Percentiles rank a stretch among this genome's conserved stretches.
Evolutionary conservation across 495 filamentous ascomycete species (phyloP).

Genomic region (Penicillium diatomitis): DNA sequence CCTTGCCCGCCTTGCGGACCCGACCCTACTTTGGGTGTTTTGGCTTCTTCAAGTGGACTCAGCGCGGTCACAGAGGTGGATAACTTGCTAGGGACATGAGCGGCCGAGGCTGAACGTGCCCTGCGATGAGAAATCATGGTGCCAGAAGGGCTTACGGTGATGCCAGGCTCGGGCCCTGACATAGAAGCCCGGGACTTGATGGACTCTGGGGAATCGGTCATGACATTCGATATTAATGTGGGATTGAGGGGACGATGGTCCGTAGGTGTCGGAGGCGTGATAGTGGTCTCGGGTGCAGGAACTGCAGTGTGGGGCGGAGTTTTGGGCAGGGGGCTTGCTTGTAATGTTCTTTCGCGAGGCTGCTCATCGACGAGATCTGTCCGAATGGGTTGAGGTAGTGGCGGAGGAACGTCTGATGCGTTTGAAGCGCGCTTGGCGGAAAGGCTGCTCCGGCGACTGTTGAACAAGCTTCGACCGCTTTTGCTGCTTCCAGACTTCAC

Average conservation of each 20-base stretch:
- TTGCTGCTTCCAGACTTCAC: constrained; percentile 26
- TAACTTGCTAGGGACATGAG: constrained; percentile 76
- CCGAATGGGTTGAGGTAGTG: constrained; percentile 27
- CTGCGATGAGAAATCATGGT: constrained; percentile 72
- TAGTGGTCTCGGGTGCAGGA: constrained; percentile 38
- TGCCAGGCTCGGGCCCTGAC: constrained; percentile 19
- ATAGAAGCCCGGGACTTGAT: constrained; percentile 20
- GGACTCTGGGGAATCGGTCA: constrained; percentile 31
- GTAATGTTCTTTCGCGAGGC: constrained; percentile 7
- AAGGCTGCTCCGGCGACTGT: constrained; percentile 33
- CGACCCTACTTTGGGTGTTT: constrained; percentile 32
- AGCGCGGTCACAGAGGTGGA: constrained; percentile 69
- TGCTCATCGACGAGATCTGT: constrained; percentile 27
- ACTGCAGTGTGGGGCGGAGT: constrained; percentile 38
- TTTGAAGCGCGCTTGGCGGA: constrained; percentile 29
- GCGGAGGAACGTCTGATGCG: constrained; percentile 20
- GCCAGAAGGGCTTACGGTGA: constrained; percentile 45
- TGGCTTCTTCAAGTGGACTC: constrained; percentile 59
- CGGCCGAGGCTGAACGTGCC: constrained; percentile 54
- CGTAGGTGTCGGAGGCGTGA: constrained; percentile 48
- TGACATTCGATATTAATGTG: constrained; percentile 14
- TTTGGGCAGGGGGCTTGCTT: constrained; percentile 23
- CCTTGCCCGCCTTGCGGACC: constrained; percentile 47
- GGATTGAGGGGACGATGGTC: constrained; percentile 16
- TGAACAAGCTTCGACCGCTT: constrained; percentile 20